Conservation (phyloP, 2,329 filamentous ascomycete genomes). For the Alternaria sp. region DNA sequence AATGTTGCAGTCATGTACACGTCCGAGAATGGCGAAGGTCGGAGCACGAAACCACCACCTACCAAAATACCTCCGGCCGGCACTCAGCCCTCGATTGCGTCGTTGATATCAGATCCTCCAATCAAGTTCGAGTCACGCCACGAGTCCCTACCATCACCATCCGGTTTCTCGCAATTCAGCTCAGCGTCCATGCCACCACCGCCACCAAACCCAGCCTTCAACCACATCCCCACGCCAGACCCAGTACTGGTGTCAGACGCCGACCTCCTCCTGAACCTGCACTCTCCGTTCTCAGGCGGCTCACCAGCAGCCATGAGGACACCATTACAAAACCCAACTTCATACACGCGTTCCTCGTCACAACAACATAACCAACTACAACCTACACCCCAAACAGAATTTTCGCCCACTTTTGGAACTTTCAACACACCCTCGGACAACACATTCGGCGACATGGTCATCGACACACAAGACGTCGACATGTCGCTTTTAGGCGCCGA, state of each 20-base stretch:
- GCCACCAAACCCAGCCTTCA: conserved; percentile 38
- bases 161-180: conserved; percentile 37
- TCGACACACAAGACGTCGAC: conserved; percentile 80
- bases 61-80: conserved; percentile 34
- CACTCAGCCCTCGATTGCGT: conserved; percentile 43
- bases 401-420: conserved; percentile 39
- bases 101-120: conserved; percentile 40
- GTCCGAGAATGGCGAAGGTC: conserved; percentile 53
- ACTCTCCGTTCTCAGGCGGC: conserved; percentile 54
- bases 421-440: conserved; percentile 40
- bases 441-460: conserved; percentile 66
- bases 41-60: conserved; percentile 31
- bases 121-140: conserved; percentile 41
- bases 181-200: conserved; percentile 47
- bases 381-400: conserved; percentile 24
- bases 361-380: conserved; percentile 16
- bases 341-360: conserved; percentile 31
- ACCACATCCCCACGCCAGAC: conserved; percentile 38
- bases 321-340: conserved; percentile 29
- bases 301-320: conserved; percentile 33
- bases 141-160: conserved; percentile 35
- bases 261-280: conserved; percentile 60
- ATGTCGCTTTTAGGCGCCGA: conserved; percentile 73
- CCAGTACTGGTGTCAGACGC: conserved; percentile 55
- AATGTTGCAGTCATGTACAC: conserved; percentile 84